Evolutionary conservation across 345 rosid genomes (phyloP), one percentile per base, ranked within the genome.

Genomic region (Geranium brycei): DNA sequence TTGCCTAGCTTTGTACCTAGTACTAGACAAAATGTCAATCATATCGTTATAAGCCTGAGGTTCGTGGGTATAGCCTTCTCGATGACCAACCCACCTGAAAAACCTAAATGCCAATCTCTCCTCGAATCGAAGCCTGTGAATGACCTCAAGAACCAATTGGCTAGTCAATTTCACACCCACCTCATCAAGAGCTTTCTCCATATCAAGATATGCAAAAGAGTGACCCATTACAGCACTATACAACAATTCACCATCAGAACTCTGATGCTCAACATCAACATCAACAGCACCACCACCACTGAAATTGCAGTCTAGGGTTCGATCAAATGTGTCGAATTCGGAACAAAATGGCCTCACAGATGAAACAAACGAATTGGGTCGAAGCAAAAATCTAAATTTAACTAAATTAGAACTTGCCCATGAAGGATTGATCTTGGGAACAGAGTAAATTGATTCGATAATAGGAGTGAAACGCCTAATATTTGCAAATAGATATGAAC

Each of bases 1-100:
- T 72, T 83, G 95, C 75, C 79, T 88, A 62, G 69, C 78, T 80
- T 85, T 88, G 68, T 93, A 87, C 71, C 84, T 90, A 0, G 97
- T 91, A 58, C 95, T 84, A 12, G 96, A 81, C 77, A 88, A 75
- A 35, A 85, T 85, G 72, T 87, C 96, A 32, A 91, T 82, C 95
- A 88, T 93, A 56, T 80, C 83, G 19, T 85, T 91, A 66, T 81
- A 91, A 14, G 78, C 81, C 66, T 23, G 63, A 41, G 84, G 64
- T 79, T 88, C 88, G 38, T 93, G 99, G 2, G 71, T 78, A 67
- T 87, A 93, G 57, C 71, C 78, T 4, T 80, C 80, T 60, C 73
- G 81, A 57, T 62, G 81, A 30, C 87, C 91, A 7, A 89, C 95
- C 97, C 96, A 84, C 60, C 82, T 84, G 66, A 88, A 88, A 75